These are phyloP conservation scores for Penicillium aurantiogriseum DNA, from an alignment of 2,329 filamentous ascomycete genomes.

Conservation along the genomic window DNA sequence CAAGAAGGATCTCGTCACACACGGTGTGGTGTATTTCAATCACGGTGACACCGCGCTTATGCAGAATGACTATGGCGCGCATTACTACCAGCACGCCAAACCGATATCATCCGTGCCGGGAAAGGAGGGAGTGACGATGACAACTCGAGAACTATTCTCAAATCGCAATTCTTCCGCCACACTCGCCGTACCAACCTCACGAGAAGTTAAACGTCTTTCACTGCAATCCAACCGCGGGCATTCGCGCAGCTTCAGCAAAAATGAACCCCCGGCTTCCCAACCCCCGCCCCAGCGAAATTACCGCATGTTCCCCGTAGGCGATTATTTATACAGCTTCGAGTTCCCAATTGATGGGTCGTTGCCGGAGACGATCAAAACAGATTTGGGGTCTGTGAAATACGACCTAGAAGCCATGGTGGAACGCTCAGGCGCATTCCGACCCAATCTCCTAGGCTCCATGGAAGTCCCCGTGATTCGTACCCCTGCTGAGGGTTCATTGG, in stretches of 20 bases:
- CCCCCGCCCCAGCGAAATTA: conserved; percentile 74
- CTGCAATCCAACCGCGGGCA: conserved; percentile 77
- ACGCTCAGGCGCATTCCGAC: conserved; percentile 83
- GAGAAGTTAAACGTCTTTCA: conserved; percentile 66
- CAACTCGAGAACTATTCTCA: conserved; percentile 39
- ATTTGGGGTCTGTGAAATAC: conserved; percentile 83
- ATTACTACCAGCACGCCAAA: conserved; percentile 58
- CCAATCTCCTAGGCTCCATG: conserved; percentile 77
- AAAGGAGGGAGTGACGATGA: conserved; percentile 34
- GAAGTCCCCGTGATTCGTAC: conserved; percentile 82
- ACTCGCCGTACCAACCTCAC: conserved; percentile 43
- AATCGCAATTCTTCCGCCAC: conserved; percentile 43
- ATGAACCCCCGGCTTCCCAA: conserved; percentile 60
- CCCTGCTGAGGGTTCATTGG: conserved; percentile 81
- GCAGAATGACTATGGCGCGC: conserved; percentile 63
- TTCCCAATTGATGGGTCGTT: conserved; percentile 74
- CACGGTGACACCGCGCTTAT: conserved; percentile 41
- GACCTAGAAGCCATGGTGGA: conserved; percentile 82
- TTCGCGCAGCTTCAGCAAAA: conserved; percentile 80
- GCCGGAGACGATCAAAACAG: conserved; percentile 81
- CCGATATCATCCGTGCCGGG: conserved; percentile 28
- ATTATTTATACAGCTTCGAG: conserved; percentile 76
- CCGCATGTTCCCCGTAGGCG: conserved; percentile 76
- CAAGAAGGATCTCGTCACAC: conserved; percentile 80
- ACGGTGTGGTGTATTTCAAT: conserved; percentile 92